These are phyloP conservation scores for Malbranchea cinnamomea DNA, from an alignment of 2,329 filamentous ascomycete genomes.

Conservation along the genomic window DNA sequence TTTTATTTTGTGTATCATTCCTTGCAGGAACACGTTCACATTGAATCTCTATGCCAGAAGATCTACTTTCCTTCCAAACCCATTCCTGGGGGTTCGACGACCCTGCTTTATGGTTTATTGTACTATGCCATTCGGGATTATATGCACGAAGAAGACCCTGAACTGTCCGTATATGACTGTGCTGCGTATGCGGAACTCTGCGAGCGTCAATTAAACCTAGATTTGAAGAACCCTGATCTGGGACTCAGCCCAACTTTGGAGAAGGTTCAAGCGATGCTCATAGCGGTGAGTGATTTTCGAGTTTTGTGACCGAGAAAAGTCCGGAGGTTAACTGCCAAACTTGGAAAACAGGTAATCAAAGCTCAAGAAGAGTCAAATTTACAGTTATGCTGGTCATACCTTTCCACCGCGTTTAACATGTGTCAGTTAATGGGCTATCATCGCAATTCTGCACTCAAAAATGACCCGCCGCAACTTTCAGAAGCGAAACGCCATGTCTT, in stretches of 20 bases:
- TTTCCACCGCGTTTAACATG: slow-evolving; percentile 41
- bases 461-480: slow-evolving; percentile 13
- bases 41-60: slow-evolving; percentile 24
- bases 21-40: slow-evolving; percentile 15
- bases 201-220: slow-evolving; percentile 29
- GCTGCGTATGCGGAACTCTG: slow-evolving; percentile 20
- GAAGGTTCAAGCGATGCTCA: slow-evolving; percentile 42
- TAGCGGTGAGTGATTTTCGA: slow-evolving; percentile 31
- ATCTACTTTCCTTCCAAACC: slow-evolving; percentile 24
- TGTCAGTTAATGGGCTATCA: slow-evolving; percentile 50
- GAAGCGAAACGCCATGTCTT: slow-evolving; percentile 29
- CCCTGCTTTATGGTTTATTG: slow-evolving; percentile 13
- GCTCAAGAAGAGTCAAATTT: slow-evolving; percentile 47
- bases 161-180: slow-evolving; percentile 21
- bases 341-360: slow-evolving; percentile 36
- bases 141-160: slow-evolving; percentile 22
- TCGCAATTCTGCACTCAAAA: slow-evolving; percentile 20
- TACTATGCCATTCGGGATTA: slow-evolving; percentile 16
- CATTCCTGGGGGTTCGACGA: slow-evolving; percentile 11
- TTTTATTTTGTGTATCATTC: slow-evolving; percentile 16
- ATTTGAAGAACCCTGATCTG: slow-evolving; percentile 35
- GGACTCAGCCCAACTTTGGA: slow-evolving; percentile 39
- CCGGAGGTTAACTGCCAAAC: slow-evolving; percentile 2
- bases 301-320: slow-evolving; percentile 6
- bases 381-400: slow-evolving; percentile 46